Percentiles rank a stretch among this genome's conserved stretches.
phyloP scores from a whole-genome alignment of 139 green algal species.

The Tetradesmus lagerheimii region DNA sequence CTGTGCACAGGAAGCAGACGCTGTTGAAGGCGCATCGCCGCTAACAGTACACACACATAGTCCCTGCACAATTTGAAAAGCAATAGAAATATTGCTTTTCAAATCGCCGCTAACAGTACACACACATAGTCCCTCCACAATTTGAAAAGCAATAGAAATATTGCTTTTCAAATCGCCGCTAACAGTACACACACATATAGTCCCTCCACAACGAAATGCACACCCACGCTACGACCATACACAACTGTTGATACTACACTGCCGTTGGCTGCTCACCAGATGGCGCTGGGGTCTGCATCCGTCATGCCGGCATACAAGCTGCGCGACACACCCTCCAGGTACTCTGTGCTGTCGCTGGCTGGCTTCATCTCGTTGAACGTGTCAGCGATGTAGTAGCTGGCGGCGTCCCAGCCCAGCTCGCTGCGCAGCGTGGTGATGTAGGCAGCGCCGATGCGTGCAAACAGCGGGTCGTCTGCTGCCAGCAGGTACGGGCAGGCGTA shows the following conservation, averaged over 20 bases:
- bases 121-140: background rate
- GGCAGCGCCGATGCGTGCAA: slow-evolving; percentile 47
- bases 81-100: too few species aligned
- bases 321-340: slow-evolving; percentile 43
- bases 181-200: background rate
- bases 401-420: slow-evolving; percentile 38
- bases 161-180: too few species aligned
- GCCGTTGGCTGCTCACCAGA: slow-evolving; percentile 29
- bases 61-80: too few species aligned
- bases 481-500: slow-evolving; percentile 57
- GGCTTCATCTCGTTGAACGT: slow-evolving; percentile 67
- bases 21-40: too few species aligned
- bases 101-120: background rate
- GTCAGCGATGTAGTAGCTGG: slow-evolving; percentile 53
- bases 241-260: too few species aligned
- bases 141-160: too few species aligned
- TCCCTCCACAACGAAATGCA: too few species aligned
- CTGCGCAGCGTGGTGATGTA: slow-evolving; percentile 45
- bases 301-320: slow-evolving; percentile 57
- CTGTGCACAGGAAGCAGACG: too few species aligned
- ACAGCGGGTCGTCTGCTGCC: slow-evolving; percentile 58
- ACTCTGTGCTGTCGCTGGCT: slow-evolving; percentile 48
- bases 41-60: background rate
- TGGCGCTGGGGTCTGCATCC: slow-evolving; percentile 39
- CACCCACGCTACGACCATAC: too few species aligned